A percentile compares a stretch with the other conserved stretches of the same genome.
These are phyloP conservation scores for Linnemannia zychae DNA, from an alignment of 192 early-diverging fungal species.

Conservation along the genomic window DNA sequence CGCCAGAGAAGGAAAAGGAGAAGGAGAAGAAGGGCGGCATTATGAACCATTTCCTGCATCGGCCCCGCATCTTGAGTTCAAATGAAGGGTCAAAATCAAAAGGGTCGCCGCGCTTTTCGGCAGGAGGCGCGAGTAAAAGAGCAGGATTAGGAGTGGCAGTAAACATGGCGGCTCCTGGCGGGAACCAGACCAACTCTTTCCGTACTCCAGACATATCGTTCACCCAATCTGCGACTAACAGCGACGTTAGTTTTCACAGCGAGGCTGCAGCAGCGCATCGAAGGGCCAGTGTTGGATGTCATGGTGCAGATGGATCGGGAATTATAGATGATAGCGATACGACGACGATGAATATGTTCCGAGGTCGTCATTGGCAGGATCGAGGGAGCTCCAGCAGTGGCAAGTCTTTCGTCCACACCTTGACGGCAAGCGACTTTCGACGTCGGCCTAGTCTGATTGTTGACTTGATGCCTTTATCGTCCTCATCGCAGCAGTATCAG, in stretches of 20 bases:
- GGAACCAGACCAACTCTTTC: neutral
- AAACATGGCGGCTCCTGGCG: neutral
- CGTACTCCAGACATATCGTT: neutral
- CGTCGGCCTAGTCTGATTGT: neutral
- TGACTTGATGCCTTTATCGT: slow-evolving; percentile 1
- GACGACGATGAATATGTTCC: neutral
- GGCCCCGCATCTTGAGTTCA: slow-evolving; percentile 6
- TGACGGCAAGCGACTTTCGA: neutral
- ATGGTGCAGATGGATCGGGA: neutral
- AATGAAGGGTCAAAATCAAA: slow-evolving; percentile 8
- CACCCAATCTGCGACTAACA: slow-evolving; percentile 10
- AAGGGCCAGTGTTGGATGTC: no score
- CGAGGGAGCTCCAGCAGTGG: neutral
- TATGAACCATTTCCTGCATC: slow-evolving; percentile 22
- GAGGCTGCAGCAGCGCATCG: neutral
- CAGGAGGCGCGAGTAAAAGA: neutral
- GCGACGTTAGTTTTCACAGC: slow-evolving; percentile 28
- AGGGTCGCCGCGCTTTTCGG: neutral
- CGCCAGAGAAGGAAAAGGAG: neutral
- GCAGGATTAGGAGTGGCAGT: neutral
- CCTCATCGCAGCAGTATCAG: neutral
- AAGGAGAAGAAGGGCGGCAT: slow-evolving; percentile 25
- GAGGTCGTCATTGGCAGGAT: neutral
- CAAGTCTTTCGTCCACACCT: slow-evolving; percentile 1
- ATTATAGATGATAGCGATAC: neutral